These are phyloP conservation scores for Huntiella moniliformis DNA, from an alignment of 2,329 filamentous ascomycete species.

Conservation along the genomic window DNA sequence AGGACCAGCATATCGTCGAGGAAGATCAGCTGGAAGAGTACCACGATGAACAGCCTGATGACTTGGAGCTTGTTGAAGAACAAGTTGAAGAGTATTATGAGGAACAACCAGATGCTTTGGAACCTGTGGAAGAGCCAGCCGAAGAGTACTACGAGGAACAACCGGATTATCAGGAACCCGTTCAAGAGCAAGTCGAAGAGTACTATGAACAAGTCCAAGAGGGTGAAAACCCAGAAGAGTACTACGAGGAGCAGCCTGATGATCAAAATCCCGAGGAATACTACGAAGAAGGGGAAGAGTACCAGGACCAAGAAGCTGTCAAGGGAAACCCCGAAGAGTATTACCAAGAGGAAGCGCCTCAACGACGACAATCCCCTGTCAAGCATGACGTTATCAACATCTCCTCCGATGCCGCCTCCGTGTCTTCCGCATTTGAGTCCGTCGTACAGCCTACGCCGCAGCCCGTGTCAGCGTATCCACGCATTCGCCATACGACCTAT, in stretches of 20 bases:
- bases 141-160: conserved; percentile 1
- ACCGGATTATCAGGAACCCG: background rate
- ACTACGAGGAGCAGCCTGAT: background rate
- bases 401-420: background rate
- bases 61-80: background rate
- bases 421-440: background rate
- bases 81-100: background rate
- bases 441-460: background rate
- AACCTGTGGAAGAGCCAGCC: background rate
- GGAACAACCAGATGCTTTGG: background rate
- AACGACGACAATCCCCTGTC: too few relatives aligned
- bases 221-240: background rate
- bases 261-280: background rate
- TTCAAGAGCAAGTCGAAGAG: background rate
- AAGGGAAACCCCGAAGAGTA: too few relatives aligned
- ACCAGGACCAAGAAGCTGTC: too few relatives aligned
- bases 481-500: background rate
- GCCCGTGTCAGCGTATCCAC: background rate
- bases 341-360: too few relatives aligned
- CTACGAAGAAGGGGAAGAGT: background rate
- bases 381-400: background rate
- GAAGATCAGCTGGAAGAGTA: background rate
- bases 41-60: background rate
- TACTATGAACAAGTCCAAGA: background rate
- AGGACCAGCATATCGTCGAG: background rate